Conservation (phyloP, 2,329 filamentous ascomycete species). For the Zarea fungicola region DNA sequence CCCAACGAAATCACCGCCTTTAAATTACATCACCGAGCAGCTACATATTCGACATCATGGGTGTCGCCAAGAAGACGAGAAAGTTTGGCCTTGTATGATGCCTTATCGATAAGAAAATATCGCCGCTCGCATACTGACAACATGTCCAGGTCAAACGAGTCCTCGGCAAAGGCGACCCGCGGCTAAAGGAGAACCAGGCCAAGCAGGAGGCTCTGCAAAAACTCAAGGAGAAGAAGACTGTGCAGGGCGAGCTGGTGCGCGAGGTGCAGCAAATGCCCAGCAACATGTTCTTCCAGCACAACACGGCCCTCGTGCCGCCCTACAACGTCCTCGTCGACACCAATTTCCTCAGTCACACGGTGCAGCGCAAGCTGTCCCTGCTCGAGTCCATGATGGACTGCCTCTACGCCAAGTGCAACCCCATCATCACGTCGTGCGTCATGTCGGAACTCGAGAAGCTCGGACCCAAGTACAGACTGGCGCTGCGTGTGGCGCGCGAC, state of each 20-base stretch:
- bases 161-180: slow-evolving; percentile 73
- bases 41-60: slow-evolving; percentile 51
- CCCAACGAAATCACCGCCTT: background rate
- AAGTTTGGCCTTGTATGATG: slow-evolving; percentile 69
- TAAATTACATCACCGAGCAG: background rate
- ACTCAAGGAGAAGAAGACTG: slow-evolving; percentile 45
- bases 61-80: slow-evolving; percentile 81
- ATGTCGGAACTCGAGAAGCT: slow-evolving; percentile 87
- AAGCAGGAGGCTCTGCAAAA: slow-evolving; percentile 43
- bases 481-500: slow-evolving; percentile 79
- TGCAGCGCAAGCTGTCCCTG: slow-evolving; percentile 84
- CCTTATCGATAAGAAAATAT: slow-evolving; percentile 28
- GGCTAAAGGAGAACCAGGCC: slow-evolving; percentile 74
- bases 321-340: slow-evolving; percentile 79
- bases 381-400: slow-evolving; percentile 90
- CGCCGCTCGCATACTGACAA: slow-evolving; percentile 4
- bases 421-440: slow-evolving; percentile 73
- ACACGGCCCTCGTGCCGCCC: slow-evolving; percentile 77
- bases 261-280: slow-evolving; percentile 80
- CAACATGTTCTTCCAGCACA: slow-evolving; percentile 83
- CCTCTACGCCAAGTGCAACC: slow-evolving; percentile 84
- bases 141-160: slow-evolving; percentile 64
- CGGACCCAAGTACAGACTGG: slow-evolving; percentile 81
- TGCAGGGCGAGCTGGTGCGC: slow-evolving; percentile 59
- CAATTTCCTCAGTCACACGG: slow-evolving; percentile 86